Evolutionary conservation across 768 basidiomycete genomes (phyloP), one percentile per base, ranked within the genome.

Genomic region (Myochromella boudieri): DNA sequence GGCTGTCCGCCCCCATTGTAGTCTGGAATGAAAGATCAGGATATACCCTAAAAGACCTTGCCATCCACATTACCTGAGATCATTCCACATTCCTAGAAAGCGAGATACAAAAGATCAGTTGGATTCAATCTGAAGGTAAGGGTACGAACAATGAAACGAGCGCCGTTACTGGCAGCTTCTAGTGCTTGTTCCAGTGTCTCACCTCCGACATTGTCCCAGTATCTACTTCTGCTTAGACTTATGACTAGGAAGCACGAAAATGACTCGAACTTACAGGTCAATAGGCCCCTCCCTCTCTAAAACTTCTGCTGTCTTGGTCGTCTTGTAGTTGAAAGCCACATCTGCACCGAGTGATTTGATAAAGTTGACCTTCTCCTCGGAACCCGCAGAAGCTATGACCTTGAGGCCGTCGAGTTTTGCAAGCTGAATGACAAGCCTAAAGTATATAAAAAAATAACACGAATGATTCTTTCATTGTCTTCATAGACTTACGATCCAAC

Each of bases 291-390:
- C 74, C 47, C 71, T 72, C 49, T 60, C 58, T 29, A 91, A 64
- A 2, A 84, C 67, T 9, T 82, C 77, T 1, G 55, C 56, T 0
- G 77, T 80, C 37, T 68, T 66, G 0, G 68, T 68, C 0, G 75
- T 86, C 71, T 90, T 85, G 66, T 85, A 88, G 61, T 89, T 87
- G 68, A 87, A 87, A 0, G 74, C 80, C 5, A 84, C 75, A 53
- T 90, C 85, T 0, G 80, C 78, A 0, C 85, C 87, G n/a, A 85
- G 53, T 2, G 73, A 71, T 39, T 72, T 74, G 63, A 85, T 63
- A 56, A 76, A 85, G 4, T 69, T 60, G 6, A 89, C 83, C 62
- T 91, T 89, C 42, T 85, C 82, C n/a, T 88, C 84, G 0, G 79
- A 77, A 1, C 88, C 85, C 0, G 84, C 82, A 0, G 81, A 85